Evolutionary conservation across 345 rosid species (phyloP), one percentile per base, ranked within the genome.

Genomic region (Pseudoturritis turrita): DNA sequence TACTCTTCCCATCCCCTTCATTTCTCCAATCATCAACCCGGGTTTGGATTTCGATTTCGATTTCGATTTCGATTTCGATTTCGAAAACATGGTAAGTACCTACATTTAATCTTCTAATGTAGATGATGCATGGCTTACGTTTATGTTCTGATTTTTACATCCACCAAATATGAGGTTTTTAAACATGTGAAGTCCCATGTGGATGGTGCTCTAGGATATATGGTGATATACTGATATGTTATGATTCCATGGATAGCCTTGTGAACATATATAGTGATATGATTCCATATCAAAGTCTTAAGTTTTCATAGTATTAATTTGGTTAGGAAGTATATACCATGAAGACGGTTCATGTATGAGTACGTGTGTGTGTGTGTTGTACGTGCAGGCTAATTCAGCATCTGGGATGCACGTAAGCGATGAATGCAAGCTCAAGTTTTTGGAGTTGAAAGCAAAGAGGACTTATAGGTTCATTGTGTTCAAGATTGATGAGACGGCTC

Each of bases 361-460:
- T 11, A 17, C 2, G 68, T 63, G 18, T 21, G 18, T 12, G 45
- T 47, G 33, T 58, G 25, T 45, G 76, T 33, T 65, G 52, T n/a
- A n/a, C n/a, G n/a, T 36, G 21, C 19, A 89, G 92, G 87, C 96
- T 21, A 89, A 89, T 62, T 77, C 93, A 10, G 73, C 87, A 14
- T 89, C 93, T 0, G 96, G 96, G 35, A 88, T 89, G 87, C 83
- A 85, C 10, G 96, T 89, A 36, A 56, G 60, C 26, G 96, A 88
- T 44, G 88, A 88, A n/a, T 89, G 96, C 76, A 88, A 88, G 75
- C 31, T 81, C 21, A 89, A 66, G 80, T 89, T 89, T 67, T 40
- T 78, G 79, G 96, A 89, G 73, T 62, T 89, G 10, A 89, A 89
- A 77, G 74, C 89, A 15, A 89, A 86, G 74, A 83, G 94, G 57